Base-by-base conservation (phyloP, 2,329 filamentous ascomycete genomes). In the Bimuria novae-zelandiae region DNA sequence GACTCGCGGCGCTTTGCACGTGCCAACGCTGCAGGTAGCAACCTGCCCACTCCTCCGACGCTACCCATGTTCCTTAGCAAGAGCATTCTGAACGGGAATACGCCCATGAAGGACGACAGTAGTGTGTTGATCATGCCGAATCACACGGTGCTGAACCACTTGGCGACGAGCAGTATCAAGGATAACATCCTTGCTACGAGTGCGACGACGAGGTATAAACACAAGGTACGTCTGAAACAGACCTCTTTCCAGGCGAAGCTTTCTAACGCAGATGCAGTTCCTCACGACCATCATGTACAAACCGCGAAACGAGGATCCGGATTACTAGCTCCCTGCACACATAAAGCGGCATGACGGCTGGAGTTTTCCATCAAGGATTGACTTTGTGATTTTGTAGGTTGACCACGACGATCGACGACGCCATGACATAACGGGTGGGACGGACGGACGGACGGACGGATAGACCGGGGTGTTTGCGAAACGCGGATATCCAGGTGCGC, bases 271-370 rank as follows among this genome's bases (percentile, higher is more conserved):
- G 8, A 51, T 45, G 21, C 65, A 97, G 93, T 97, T 97, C 76
- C 89, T 97, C 30, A 97, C 93, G 3, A 97, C 92, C 2, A 96
- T 97, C 71, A 88, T 97, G 80, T 97, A 97, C 78, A 97, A 97
- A 79, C 92, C 91, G 16, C 91, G 92, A 17, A 80, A 73, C 56
- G 77, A 78, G 29, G 68, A 72, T 40, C 68, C 63, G 19, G 59
- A 69, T 30, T 41, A 47, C 23, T 47, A 23, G 22, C 17, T 33
- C 30, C 12, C 30, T 33, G 30, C n/a, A n/a, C 30, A 33, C 30
- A 12, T 33, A 33, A 12, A 3, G n/a, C n/a, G n/a, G n/a, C n/a
- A n/a, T n/a, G n/a, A n/a, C n/a, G n/a, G n/a, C n/a, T n/a, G n/a
- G n/a, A n/a, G n/a, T n/a, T n/a, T n/a, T n/a, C n/a, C n/a, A n/a